These are phyloP conservation scores for Aspergillus pseudoterreus DNA, from an alignment of 2,329 filamentous ascomycete species.

Conservation along the genomic window DNA sequence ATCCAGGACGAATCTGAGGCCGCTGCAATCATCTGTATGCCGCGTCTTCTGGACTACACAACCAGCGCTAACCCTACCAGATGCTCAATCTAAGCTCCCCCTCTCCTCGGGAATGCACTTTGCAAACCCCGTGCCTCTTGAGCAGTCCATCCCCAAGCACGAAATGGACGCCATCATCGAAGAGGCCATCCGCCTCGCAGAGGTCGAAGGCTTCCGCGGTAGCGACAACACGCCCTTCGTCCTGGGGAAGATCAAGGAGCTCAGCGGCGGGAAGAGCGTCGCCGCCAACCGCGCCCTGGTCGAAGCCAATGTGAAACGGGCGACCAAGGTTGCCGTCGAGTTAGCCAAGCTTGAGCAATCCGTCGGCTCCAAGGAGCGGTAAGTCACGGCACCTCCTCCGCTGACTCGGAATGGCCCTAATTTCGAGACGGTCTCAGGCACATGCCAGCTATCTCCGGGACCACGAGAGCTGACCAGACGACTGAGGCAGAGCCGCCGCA, in stretches of 20 bases:
- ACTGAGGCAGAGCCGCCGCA: constrained; percentile 15
- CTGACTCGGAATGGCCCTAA: constrained; percentile 30
- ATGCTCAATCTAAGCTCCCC: constrained; percentile 68
- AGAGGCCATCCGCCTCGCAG: constrained; percentile 63
- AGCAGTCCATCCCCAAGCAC: constrained; percentile 64
- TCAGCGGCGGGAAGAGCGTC: constrained; percentile 69
- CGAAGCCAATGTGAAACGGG: constrained; percentile 63
- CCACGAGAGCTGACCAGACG: constrained; percentile 20
- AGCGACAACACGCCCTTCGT: constrained; percentile 83
- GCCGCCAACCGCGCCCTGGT: constrained; percentile 70
- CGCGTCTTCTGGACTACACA: background rate
- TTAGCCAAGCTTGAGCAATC: constrained; percentile 53
- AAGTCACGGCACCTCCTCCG: constrained; percentile 26
- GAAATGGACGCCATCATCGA: constrained; percentile 69
- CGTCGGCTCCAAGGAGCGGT: constrained; percentile 31
- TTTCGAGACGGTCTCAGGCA: constrained; percentile 32
- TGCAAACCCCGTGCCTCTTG: constrained; percentile 78
- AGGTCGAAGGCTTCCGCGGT: constrained; percentile 64
- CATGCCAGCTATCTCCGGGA: constrained; percentile 31
- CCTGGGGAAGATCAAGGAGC: constrained; percentile 70
- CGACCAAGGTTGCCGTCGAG: constrained; percentile 62
- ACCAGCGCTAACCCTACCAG: constrained; percentile 27
- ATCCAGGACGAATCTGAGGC: constrained; percentile 75
- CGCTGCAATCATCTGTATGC: constrained; percentile 74
- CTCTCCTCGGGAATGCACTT: constrained; percentile 79